Evolutionary conservation across 2,329 filamentous ascomycete species (phyloP), one percentile per base, ranked within the genome.

Genomic region (Clonostachys byssicola): DNA sequence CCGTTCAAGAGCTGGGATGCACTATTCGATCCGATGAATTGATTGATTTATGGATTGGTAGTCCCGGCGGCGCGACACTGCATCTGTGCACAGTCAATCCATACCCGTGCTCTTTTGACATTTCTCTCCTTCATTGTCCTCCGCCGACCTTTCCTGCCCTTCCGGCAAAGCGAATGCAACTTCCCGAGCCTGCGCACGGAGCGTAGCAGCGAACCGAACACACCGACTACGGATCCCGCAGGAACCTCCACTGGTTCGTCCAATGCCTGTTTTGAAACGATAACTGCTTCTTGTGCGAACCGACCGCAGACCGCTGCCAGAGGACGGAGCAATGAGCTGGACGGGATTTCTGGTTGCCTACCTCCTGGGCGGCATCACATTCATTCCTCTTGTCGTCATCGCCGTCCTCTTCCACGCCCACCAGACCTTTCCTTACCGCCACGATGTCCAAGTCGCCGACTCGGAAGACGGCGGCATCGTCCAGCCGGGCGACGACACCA

Each of bases 351-450:
- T 95, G 54, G 66, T 87, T 60, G 78, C 87, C 64, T 96, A 96
- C 74, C 64, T 95, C 54, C 70, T 95, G 49, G 92, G 92, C 67
- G 92, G 92, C 59, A 65, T 96, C 61, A 96, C 92, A 49, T 92
- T 96, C 63, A 63, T 96, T 49, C 92, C 92, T 33, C 72, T 95
- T 5, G 58, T 91, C 50, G 52, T 92, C 45, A 62, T 70, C 42
- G 66, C 78, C 43, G 57, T 89, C 47, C 61, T 92, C 46, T 62
- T 82, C 34, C 81, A 91, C 64, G 81, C 81, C 54, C 85, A 91
- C 71, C 70, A 86, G 49, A 82, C 83, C 12, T 77, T 89, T 46
- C 87, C 88, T 42, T 57, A 70, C 55, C 72, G 71, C 56, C 10
- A 14, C 12, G 20, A 45, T 17, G 18, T 41, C 16, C 57, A 63